Evolutionary conservation across 805 yeast species (phyloP), one percentile per base, ranked within the genome.

Genomic region (Lachancea waltii): DNA sequence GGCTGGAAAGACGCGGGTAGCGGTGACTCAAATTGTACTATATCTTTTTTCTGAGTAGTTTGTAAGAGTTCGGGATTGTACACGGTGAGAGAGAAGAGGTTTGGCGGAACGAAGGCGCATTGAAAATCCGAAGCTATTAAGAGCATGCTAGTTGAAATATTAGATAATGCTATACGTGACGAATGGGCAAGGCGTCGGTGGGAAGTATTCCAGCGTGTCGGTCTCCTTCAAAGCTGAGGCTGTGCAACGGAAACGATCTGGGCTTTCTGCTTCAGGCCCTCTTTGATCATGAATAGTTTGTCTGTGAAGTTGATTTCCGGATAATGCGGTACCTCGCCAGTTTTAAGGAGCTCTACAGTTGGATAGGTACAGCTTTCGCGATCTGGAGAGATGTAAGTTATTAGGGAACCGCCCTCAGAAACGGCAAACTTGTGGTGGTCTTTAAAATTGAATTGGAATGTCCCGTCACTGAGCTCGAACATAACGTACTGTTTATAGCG

Each of bases 401-500:
- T 72, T 31, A 77, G 76, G 43, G 73, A 70, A 16, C 95, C 97
- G 39, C 75, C 69, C 49, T 80, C 80, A 30, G 89, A 81, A 27
- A 90, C 60, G 42, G 94, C 79, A 39, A 89, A 65, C 63, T 92
- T 92, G 63, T 83, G 89, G 56, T 92, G 98, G 63, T 92, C 97
- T 59, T 82, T 82, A 65, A 92, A 92, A 64, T 92, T 92, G 67
- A 89, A 89, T 62, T 92, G 98, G 62, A 84, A 78, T 29, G 86
- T 80, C 15, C 95, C 96, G 56, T 87, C 85, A 55, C 95, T 85
- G 67, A 92, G 65, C 60, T 86, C 90, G 66, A 92, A 92, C 94
- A 89, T 83, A 40, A 89, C 85, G 58, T 75, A 85, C 45, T 78
- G 80, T 32, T 78, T 73, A 38, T 80, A 78, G 60, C 97, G 78